phyloP scores from a whole-genome alignment of 805 yeast species.

The Wickerhamomyces silvicola region DNA sequence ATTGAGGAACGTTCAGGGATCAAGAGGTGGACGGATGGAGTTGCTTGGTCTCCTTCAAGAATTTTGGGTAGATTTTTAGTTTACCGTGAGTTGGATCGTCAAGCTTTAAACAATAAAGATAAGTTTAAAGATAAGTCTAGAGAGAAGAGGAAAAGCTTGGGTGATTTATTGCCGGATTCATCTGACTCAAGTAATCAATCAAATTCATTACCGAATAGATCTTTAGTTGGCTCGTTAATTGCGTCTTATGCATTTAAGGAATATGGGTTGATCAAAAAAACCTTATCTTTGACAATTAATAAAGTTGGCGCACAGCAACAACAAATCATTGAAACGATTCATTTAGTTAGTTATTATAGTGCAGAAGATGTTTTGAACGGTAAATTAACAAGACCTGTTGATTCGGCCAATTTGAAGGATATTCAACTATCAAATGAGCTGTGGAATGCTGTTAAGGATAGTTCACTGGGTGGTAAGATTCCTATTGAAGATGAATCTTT shows the following conservation, averaged over 20 bases:
- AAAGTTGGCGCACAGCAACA: constrained; percentile 12
- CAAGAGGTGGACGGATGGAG: constrained; percentile 96
- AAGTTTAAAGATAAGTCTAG: constrained; percentile 25
- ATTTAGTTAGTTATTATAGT: constrained; percentile 72
- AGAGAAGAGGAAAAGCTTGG: constrained; percentile 8
- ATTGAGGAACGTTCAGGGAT: constrained; percentile 78
- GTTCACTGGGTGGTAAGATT: constrained; percentile 51
- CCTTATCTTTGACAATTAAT: constrained; percentile 42
- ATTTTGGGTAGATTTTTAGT: constrained; percentile 80
- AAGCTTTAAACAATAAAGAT: constrained; percentile 35
- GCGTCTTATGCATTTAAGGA: constrained; percentile 60
- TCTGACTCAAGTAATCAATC: constrained; percentile 4
- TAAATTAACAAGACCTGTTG: constrained; percentile 50
- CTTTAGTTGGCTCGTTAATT: constrained; percentile 50
- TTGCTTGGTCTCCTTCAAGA: constrained; percentile 88
- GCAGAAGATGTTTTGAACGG: constrained; percentile 66
- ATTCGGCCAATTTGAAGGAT: constrained; percentile 42
- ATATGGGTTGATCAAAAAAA: constrained; percentile 75
- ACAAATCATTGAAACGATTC: constrained; percentile 41
- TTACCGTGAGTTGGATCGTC: constrained; percentile 60
- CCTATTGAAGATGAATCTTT: constrained; percentile 43
- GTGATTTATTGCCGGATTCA: constrained; percentile 1
- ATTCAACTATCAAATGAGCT: constrained; percentile 40
- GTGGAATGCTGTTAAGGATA: constrained; percentile 50
- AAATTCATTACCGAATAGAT: constrained; percentile 22